A percentile compares a stretch with the other conserved stretches of the same genome.
phyloP scores from a whole-genome alignment of 108 stramenopile species.

The Nannochloropsis oceanica region DNA sequence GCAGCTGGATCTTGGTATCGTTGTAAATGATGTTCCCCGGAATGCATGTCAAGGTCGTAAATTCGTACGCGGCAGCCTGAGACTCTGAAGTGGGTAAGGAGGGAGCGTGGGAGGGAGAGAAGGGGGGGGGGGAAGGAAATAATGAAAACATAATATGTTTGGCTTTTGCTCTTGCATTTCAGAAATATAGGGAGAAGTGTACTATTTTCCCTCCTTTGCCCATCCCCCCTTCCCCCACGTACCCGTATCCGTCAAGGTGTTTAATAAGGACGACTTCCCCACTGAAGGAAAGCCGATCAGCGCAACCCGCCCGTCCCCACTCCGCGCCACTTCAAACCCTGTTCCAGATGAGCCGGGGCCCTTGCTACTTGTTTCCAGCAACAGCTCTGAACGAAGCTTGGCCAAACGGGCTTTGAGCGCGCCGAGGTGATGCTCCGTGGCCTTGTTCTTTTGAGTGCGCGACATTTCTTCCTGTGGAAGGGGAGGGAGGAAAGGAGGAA shows the following conservation, averaged over 20 bases:
- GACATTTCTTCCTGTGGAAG: constrained; percentile 74
- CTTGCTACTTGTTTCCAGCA: constrained; percentile 41
- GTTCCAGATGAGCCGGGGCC: constrained; percentile 57
- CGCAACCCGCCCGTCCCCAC: constrained; percentile 91
- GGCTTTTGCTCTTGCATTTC: not conserved
- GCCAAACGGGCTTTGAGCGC: constrained; percentile 96
- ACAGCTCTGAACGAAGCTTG: constrained; percentile 78
- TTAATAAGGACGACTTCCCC: constrained; percentile 77
- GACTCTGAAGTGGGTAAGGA: constrained; percentile 31
- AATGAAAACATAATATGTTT: not conserved
- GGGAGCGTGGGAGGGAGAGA: not conserved
- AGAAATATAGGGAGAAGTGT: not conserved
- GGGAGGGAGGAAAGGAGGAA: not conserved
- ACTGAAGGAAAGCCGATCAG: constrained; percentile 71
- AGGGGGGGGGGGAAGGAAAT: not conserved
- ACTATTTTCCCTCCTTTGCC: not conserved
- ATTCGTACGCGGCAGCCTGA: constrained; percentile 73
- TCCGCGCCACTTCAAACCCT: constrained; percentile 81
- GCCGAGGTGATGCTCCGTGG: constrained; percentile 56
- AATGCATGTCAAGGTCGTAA: constrained; percentile 96
- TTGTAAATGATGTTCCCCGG: constrained; percentile 48
- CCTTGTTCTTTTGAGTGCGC: constrained; percentile 61
- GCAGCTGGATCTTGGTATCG: constrained; percentile 63
- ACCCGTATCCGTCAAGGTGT: constrained; percentile 69
- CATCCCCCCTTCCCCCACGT: not conserved